phyloP scores from a whole-genome alignment of 495 filamentous ascomycete species.

The Penicillium flavigenum region DNA sequence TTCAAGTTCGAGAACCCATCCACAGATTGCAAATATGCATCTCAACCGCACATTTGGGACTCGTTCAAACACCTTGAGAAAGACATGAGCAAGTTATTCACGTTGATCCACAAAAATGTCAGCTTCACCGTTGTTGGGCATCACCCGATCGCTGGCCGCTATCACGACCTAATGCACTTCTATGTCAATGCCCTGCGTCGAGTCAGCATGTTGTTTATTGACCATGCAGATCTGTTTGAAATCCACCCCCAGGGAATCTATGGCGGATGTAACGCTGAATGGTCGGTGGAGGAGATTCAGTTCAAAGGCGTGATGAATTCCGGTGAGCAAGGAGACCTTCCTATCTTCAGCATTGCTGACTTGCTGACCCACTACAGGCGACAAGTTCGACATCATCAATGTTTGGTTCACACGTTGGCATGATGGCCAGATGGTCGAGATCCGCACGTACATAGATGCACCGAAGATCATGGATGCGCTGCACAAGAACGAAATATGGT shows the following conservation, averaged over 20 bases:
- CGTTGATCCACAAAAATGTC: slow-evolving; percentile 38
- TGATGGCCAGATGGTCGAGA: slow-evolving; percentile 37
- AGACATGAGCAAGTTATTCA: slow-evolving; percentile 38
- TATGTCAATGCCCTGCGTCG: slow-evolving; percentile 40
- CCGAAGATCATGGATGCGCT: slow-evolving; percentile 31
- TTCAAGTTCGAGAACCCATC: slow-evolving; percentile 40
- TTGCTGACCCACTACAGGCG: slow-evolving; percentile 20
- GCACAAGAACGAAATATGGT: slow-evolving; percentile 40
- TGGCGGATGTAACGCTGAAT: slow-evolving; percentile 36
- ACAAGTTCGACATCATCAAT: slow-evolving; percentile 37
- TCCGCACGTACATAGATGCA: slow-evolving; percentile 38
- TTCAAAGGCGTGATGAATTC: slow-evolving; percentile 39
- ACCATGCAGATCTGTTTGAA: slow-evolving; percentile 37
- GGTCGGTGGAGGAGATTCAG: slow-evolving; percentile 38
- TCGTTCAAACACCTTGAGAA: slow-evolving; percentile 41
- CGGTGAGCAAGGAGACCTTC: slow-evolving; percentile 22
- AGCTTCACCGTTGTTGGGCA: slow-evolving; percentile 38
- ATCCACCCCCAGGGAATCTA: slow-evolving; percentile 38
- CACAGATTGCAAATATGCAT: slow-evolving; percentile 34
- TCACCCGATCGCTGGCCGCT: slow-evolving; percentile 37
- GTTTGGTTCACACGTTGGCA: slow-evolving; percentile 43
- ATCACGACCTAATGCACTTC: slow-evolving; percentile 39
- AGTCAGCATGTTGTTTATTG: slow-evolving; percentile 31
- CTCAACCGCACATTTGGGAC: slow-evolving; percentile 41
- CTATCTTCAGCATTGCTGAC: not conserved